Conservation (phyloP, 148 eudicot genomes). For the Rheum nobile region DNA sequence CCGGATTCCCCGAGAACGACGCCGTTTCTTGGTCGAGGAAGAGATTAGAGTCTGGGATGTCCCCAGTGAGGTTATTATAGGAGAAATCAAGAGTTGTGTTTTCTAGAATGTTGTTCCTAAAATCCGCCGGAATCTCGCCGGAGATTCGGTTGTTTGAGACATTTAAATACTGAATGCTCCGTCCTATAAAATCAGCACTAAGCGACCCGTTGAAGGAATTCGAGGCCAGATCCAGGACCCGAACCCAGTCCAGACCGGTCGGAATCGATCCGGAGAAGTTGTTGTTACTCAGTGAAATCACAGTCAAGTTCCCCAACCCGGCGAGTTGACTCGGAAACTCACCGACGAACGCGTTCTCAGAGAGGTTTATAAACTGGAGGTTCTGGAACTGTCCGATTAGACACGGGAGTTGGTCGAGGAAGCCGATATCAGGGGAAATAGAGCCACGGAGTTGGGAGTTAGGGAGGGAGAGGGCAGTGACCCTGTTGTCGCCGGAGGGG, state of each 20-base stretch:
- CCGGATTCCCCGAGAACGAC: no score
- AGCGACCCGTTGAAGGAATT: no score
- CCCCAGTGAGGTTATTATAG: no score
- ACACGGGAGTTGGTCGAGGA: slow-evolving; percentile 36
- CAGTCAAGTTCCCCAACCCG: slow-evolving; percentile 29
- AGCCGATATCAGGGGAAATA: slow-evolving; percentile 50
- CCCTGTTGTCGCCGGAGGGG: slow-evolving; percentile 20
- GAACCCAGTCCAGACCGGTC: slow-evolving; percentile 33
- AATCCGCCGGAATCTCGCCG: no score
- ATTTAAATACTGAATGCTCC: no score
- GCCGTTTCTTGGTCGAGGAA: no score
- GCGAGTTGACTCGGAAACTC: slow-evolving; percentile 41
- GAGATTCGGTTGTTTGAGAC: no score
- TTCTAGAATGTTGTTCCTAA: no score
- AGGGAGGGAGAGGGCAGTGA: slow-evolving; percentile 46
- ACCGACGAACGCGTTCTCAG: slow-evolving; percentile 59
- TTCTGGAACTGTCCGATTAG: slow-evolving; percentile 34
- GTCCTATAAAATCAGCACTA: no score
- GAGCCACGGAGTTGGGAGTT: slow-evolving; percentile 47
- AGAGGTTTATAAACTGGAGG: slow-evolving; percentile 40
- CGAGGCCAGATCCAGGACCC: no score
- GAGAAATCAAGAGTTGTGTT: no score
- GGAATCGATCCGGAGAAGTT: slow-evolving; percentile 48
- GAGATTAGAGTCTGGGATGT: no score
- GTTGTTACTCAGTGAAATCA: slow-evolving; percentile 39